phyloP scores from a whole-genome alignment of 176 grass and related monocot species.

The Zea luxurians region DNA sequence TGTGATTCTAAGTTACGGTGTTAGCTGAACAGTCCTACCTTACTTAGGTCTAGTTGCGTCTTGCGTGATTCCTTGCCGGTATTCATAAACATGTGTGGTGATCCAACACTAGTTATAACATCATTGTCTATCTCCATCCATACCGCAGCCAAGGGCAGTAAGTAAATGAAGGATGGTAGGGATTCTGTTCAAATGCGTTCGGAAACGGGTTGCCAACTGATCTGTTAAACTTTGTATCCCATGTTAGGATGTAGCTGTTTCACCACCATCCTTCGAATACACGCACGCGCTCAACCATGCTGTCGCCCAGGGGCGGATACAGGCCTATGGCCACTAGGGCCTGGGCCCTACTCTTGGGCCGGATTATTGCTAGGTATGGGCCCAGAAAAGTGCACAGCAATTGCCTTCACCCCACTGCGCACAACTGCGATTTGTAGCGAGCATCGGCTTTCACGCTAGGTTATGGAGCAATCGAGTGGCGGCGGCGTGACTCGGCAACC shows the following conservation, averaged over 20 bases:
- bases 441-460: no score
- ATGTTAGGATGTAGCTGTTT: not conserved
- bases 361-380: no score
- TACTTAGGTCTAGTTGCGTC: not conserved
- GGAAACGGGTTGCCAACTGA: not conserved
- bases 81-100: not conserved
- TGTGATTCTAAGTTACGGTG: not conserved
- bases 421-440: no score
- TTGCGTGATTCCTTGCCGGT: not conserved
- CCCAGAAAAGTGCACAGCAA: no score
- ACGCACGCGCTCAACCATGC: not conserved
- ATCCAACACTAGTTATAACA: constrained; percentile 4
- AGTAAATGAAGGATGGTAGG: not conserved
- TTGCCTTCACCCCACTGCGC: no score
- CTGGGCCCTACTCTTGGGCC: no score
- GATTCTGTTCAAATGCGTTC: not conserved
- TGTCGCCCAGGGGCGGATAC: no score
- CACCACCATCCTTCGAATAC: not conserved
- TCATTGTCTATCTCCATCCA: not conserved
- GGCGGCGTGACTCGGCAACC: no score
- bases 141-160: not conserved
- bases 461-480: no score
- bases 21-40: not conserved
- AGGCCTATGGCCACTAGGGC: no score
- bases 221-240: not conserved